phyloP scores from a whole-genome alignment of 2,329 filamentous ascomycete species.

The Verticillium tricorpus region DNA sequence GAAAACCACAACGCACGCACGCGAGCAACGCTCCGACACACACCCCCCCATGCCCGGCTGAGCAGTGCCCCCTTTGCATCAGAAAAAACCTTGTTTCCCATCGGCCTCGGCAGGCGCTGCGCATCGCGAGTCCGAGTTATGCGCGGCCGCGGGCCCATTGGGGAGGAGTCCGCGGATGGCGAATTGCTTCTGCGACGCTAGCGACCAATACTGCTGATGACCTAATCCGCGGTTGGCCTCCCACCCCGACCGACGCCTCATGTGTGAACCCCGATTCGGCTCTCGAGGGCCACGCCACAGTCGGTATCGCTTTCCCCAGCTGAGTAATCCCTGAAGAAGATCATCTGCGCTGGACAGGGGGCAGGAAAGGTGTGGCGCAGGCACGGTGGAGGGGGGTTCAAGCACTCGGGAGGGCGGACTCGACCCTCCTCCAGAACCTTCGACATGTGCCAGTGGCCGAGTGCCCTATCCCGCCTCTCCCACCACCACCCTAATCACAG shows the following conservation, averaged over 20 bases:
- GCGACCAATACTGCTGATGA: background rate
- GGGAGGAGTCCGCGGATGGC: background rate
- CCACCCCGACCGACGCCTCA: background rate
- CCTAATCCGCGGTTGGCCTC: background rate
- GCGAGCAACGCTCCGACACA: background rate
- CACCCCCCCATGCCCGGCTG: background rate
- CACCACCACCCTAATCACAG: no score
- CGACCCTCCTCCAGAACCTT: background rate
- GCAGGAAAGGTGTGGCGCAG: background rate
- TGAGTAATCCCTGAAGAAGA: slow-evolving; percentile 3
- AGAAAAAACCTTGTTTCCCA: background rate
- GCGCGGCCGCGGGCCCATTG: no score
- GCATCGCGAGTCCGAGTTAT: background rate
- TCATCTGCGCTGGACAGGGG: background rate
- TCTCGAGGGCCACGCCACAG: background rate
- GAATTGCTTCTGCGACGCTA: background rate
- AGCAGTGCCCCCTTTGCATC: background rate
- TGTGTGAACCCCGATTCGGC: background rate
- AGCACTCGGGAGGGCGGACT: background rate
- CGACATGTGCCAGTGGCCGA: background rate
- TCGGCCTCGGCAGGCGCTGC: background rate
- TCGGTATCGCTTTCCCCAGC: background rate
- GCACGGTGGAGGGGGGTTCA: background rate
- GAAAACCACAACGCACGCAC: background rate
- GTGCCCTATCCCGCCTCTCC: background rate